Base-by-base conservation (phyloP, 169 alveolate genomes). In the Cyclospora cayetanensis region DNA sequence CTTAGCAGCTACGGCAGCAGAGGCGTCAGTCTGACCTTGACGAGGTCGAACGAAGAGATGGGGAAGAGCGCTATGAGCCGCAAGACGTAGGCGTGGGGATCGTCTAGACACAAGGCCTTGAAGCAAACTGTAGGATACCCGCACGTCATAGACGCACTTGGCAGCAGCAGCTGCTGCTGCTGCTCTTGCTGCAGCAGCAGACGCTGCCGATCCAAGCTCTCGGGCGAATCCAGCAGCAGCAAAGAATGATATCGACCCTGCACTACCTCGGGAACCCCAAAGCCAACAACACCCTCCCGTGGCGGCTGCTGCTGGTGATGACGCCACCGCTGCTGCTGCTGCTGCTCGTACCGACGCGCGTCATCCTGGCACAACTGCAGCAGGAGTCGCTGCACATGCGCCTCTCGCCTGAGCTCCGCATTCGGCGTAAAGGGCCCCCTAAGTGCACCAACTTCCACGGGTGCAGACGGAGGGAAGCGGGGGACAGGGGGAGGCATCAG, bases 131-230 rank as follows among this genome's bases (percentile, higher is more conserved):
- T 46, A 22, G 60, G 60, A 22, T 46, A 46, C 25, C 60, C 60
- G 60, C 60, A 46, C 20, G 60, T 22, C 11, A 46, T 12, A 22
- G 60, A 46, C 25, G 20, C 18, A 34, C 72, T 9, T 9, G 34
- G 72, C 72, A 22, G 34, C 72, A 22, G 37, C 34, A 60, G 37
- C 34, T 60, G 72, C 72, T 60, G 72, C 72, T 60, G 72, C 72
- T 60, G 72, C 72, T 60, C 37, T 34, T 60, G 72, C 72, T 60
- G 72, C 72, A 22, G 72, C 72, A 22, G 37, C 37, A 22, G 72
- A 9, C 34, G 72, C 72, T 60, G 34, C 72, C 34, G 72, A 25
- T 60, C 37, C 34, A 22, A 25, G 37, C 34, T 18, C 72, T 60
- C 37, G 18, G 18, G 31, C 72, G 25, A 60, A 18, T 60, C 37